phyloP scores from a whole-genome alignment of 176 grass and related monocot species.

The Triticum turgidum region DNA sequence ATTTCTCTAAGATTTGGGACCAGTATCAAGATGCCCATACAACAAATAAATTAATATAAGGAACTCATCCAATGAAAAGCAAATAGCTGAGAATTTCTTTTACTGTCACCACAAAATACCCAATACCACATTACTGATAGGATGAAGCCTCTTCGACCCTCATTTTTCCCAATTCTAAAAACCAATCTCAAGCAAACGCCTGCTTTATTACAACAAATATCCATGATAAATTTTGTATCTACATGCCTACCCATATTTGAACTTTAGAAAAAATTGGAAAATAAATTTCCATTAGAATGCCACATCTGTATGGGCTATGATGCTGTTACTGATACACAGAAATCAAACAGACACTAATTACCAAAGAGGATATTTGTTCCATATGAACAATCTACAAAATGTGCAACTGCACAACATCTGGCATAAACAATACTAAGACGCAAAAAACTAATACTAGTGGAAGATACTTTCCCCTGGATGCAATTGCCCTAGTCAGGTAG shows the following conservation, averaged over 20 bases:
- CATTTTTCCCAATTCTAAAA: neutral
- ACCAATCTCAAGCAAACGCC: neutral
- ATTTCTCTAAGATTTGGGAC: neutral
- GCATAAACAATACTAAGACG: neutral
- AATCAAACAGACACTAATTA: neutral
- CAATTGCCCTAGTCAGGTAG: neutral
- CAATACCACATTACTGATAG: neutral
- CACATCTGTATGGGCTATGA: neutral
- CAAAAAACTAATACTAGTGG: neutral
- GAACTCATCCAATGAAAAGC: neutral
- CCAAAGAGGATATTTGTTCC: neutral
- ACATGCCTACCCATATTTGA: neutral
- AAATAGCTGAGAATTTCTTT: neutral
- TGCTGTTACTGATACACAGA: neutral
- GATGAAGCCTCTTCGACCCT: neutral
- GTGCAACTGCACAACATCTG: neutral
- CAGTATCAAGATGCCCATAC: neutral
- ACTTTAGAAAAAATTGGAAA: neutral
- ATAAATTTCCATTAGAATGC: neutral
- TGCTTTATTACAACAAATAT: neutral
- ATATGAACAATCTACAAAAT: neutral
- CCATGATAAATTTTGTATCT: neutral
- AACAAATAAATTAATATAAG: neutral
- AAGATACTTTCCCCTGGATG: neutral
- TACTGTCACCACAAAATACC: neutral